Conservation (phyloP, 495 filamentous ascomycete genomes). For the Acidiella bohemica region DNA sequence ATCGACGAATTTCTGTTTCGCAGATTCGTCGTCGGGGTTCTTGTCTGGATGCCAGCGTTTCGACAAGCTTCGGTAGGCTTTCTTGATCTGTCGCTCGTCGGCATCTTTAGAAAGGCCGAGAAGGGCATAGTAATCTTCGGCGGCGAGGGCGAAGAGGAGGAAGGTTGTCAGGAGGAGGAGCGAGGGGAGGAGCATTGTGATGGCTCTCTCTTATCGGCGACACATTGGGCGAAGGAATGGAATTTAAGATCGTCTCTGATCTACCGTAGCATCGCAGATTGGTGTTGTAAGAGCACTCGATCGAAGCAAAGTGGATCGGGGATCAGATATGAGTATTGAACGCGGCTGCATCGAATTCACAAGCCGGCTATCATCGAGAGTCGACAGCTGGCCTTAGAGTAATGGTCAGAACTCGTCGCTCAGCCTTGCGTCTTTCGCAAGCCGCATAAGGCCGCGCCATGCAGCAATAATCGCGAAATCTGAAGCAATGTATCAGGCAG, state of each 20-base stretch:
- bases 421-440: too few species aligned
- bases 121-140: conserved; percentile 89
- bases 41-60: conserved; percentile 98
- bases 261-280: conserved; percentile 2
- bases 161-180: conserved; percentile 32
- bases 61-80: conserved; percentile 82
- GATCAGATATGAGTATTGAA: too few species aligned
- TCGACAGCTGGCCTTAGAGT: too few species aligned
- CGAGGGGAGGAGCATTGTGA: conserved; percentile 15
- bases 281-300: too few species aligned
- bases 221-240: background rate
- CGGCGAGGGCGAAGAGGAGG: conserved; percentile 39
- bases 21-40: conserved; percentile 74
- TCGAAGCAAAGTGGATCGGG: too few species aligned
- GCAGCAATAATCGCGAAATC: too few species aligned
- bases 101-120: conserved; percentile 71
- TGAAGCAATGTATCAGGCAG: too few species aligned
- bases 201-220: conserved; percentile 3
- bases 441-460: too few species aligned
- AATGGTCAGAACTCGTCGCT: too few species aligned
- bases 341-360: too few species aligned
- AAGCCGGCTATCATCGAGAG: too few species aligned
- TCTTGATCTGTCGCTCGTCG: conserved; percentile 82
- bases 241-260: background rate
- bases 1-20: conserved; percentile 85